A percentile compares a stretch with the other conserved stretches of the same genome.
Conservation (phyloP, 2,329 filamentous ascomycete genomes). For the Talaromyces amestolkiae region DNA sequence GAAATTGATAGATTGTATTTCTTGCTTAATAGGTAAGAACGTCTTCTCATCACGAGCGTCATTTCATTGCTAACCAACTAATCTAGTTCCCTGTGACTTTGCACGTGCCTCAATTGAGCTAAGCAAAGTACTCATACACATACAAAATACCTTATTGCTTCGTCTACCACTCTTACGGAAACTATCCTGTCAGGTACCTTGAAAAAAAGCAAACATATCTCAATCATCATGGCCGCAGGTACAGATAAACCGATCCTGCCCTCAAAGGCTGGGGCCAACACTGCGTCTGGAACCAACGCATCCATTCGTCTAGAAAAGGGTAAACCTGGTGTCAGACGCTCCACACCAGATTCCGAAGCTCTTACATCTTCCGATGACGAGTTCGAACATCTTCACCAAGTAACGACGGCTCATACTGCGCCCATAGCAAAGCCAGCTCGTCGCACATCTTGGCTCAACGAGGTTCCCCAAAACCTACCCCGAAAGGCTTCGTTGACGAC, state of each 20-base stretch:
- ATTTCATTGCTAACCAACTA: not conserved
- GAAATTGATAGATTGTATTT: conserved; percentile 13
- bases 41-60: not conserved
- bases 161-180: not conserved
- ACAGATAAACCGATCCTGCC: conserved; percentile 11
- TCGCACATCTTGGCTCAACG: conserved; percentile 82
- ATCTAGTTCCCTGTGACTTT: conserved; percentile 1
- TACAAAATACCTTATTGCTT: not conserved
- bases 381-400: conserved; percentile 61
- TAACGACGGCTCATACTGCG: conserved; percentile 49
- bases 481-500: conserved; percentile 73
- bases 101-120: not conserved
- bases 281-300: conserved; percentile 56
- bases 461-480: conserved; percentile 66
- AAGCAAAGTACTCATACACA: not conserved
- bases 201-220: not conserved
- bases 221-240: conserved; percentile 9
- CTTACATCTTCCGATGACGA: conserved; percentile 95
- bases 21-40: conserved; percentile 8
- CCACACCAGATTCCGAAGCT: conserved; percentile 91
- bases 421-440: conserved; percentile 62
- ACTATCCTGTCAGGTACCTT: not conserved
- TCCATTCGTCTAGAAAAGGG: conserved; percentile 71
- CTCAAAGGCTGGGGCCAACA: conserved; percentile 12
- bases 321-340: conserved; percentile 66